Conservation (phyloP, 2,329 filamentous ascomycete genomes). For the Penicillium fuscoglaucum region DNA sequence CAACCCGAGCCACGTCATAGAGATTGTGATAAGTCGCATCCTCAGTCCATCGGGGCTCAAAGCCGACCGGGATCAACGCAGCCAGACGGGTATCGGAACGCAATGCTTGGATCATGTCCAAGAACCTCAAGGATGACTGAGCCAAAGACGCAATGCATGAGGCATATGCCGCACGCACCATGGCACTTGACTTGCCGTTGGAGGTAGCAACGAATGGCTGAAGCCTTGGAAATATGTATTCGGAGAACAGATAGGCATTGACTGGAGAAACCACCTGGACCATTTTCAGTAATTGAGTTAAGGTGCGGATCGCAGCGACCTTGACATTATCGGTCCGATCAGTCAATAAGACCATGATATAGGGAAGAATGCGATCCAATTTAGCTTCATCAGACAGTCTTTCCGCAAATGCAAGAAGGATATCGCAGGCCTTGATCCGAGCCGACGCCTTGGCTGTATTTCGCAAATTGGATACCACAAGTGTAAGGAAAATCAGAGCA, state of each 20-base stretch:
- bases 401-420: conserved; percentile 88
- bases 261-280: conserved; percentile 82
- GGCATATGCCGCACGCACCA: conserved; percentile 88
- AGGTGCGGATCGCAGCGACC: conserved; percentile 77
- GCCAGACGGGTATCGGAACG: conserved; percentile 79
- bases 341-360: conserved; percentile 77
- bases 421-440: conserved; percentile 82
- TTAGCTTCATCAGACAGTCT: conserved; percentile 92
- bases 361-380: conserved; percentile 87
- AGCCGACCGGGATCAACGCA: conserved; percentile 69
- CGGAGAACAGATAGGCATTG: conserved; percentile 67
- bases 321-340: conserved; percentile 84
- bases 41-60: conserved; percentile 71
- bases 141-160: conserved; percentile 88
- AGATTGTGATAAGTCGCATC: conserved; percentile 73
- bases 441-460: conserved; percentile 89
- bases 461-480: conserved; percentile 83
- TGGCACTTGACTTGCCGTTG: conserved; percentile 59
- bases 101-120: conserved; percentile 88
- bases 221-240: conserved; percentile 63
- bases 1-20: conserved; percentile 82
- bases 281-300: conserved; percentile 84
- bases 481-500: conserved; percentile 84
- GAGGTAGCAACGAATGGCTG: conserved; percentile 57
- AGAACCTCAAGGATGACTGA: conserved; percentile 76